These are phyloP conservation scores for Pythium myriotylum DNA, from an alignment of 352 stramenopile genomes.

Conservation along the genomic window DNA sequence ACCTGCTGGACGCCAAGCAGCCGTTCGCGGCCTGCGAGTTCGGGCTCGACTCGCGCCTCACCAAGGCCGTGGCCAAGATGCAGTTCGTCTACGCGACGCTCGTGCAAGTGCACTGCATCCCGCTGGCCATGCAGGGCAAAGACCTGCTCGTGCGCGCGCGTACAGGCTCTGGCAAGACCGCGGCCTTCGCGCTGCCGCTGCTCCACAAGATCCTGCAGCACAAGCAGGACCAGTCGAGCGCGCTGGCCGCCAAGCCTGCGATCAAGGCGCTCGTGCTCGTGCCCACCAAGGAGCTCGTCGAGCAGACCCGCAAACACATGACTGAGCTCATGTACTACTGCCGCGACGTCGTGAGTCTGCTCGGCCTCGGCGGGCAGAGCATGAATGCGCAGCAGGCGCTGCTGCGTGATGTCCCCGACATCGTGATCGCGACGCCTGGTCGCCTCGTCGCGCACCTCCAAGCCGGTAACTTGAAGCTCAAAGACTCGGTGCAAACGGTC, in stretches of 20 bases:
- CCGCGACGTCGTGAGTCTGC: slow-evolving; percentile 91
- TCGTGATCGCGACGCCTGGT: slow-evolving; percentile 94
- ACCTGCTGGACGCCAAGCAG: slow-evolving; percentile 77
- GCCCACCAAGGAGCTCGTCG: slow-evolving; percentile 96
- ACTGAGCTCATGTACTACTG: slow-evolving; percentile 97
- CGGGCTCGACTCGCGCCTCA: slow-evolving; percentile 91
- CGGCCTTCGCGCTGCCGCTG: slow-evolving; percentile 91
- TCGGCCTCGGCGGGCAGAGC: slow-evolving; percentile 90
- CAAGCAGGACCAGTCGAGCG: slow-evolving; percentile 63
- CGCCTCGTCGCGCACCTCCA: slow-evolving; percentile 92
- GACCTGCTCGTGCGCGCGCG: slow-evolving; percentile 92
- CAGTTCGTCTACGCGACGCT: slow-evolving; percentile 93
- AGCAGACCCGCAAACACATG: slow-evolving; percentile 93
- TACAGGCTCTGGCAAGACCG: slow-evolving; percentile 94
- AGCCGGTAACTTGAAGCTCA: slow-evolving; percentile 77
- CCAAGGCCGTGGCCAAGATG: slow-evolving; percentile 93
- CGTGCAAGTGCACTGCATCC: slow-evolving; percentile 95
- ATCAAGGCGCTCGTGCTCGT: slow-evolving; percentile 94
- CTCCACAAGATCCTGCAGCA: slow-evolving; percentile 91
- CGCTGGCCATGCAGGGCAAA: slow-evolving; percentile 91
- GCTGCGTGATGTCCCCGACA: slow-evolving; percentile 87
- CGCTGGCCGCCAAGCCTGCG: slow-evolving; percentile 34
- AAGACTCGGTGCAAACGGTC: slow-evolving; percentile 94
- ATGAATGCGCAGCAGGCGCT: slow-evolving; percentile 89
- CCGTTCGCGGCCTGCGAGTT: slow-evolving; percentile 83